Evolutionary conservation across 768 basidiomycete genomes (phyloP), one percentile per base, ranked within the genome.

Genomic region (Podaxis pistillaris): DNA sequence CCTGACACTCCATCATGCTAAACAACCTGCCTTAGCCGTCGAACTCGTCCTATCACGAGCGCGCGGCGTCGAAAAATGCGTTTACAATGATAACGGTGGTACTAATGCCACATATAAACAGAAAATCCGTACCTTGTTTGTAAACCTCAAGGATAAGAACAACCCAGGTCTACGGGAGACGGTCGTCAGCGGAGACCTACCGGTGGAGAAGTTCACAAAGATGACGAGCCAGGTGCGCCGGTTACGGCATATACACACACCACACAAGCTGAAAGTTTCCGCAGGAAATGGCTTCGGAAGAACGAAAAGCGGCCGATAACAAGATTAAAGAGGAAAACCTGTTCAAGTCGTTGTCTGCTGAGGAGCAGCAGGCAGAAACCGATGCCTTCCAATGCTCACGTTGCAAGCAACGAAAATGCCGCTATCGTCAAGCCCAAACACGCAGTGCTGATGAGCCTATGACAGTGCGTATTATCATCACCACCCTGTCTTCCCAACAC

Each of bases 391-490:
- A 98, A 73, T 99, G 97, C 71, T 83, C 87, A 9, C 84, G 92
- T 68, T 99, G 97, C 86, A 96, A 95, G 69, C 91, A 96, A 84
- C 79, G 90, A 69, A 93, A 94, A 77, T 93, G 93, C 69, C 85
- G 90, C 50, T 98, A 97, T 69, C 90, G 93, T 67, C 95, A 98
- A 79, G 93, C 94, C 68, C 97, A 99, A 73, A 99, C 97, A 7
- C 85, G 97, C 60, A 94, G 93, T 71, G 96, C 97, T 7, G 97
- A 98, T 78, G 97, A 98, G 76, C 96, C 96, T 24, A 98, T 98
- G 96, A 98, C 96, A 2, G 90, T 92, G 72, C 71, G 89, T 82
- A 19, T 59, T 40, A 44, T 50, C 44, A 6, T 37, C 37, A 19
- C 26, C 17, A 17, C 26, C 19, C 13, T 40, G 19, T 13, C 41